These are phyloP conservation scores for Xylariaceae sp. DNA, from an alignment of 2,329 filamentous ascomycete genomes.

Conservation along the genomic window DNA sequence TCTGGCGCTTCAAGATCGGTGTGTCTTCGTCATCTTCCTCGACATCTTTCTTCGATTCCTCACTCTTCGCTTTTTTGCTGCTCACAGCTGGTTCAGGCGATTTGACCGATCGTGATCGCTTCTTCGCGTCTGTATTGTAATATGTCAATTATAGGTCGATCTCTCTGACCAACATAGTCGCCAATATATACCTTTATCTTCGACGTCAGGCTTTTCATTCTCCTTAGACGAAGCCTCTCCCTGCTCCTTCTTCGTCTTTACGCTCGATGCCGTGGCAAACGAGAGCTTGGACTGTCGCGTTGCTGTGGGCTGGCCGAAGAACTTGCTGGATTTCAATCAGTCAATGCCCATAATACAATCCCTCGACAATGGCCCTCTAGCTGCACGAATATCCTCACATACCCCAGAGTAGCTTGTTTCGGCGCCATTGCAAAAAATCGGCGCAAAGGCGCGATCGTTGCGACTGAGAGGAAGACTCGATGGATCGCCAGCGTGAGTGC, in stretches of 20 bases:
- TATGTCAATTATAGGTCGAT: slow-evolving; percentile 6
- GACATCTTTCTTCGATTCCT: slow-evolving; percentile 31
- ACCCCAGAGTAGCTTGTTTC: slow-evolving; percentile 35
- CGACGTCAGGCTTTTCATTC: slow-evolving; percentile 28
- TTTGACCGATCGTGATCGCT: slow-evolving; percentile 36
- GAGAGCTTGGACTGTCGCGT: slow-evolving; percentile 73
- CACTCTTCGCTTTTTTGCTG: slow-evolving; percentile 31
- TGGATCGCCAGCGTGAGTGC: slow-evolving; percentile 26
- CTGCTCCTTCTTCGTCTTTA: slow-evolving; percentile 33
- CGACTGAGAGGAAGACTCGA: slow-evolving; percentile 22
- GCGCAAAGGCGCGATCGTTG: slow-evolving; percentile 23
- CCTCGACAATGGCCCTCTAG: too few relatives aligned
- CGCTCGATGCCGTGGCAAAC: slow-evolving; percentile 57
- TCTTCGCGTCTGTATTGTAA: slow-evolving; percentile 39
- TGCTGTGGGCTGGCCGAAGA: slow-evolving; percentile 64
- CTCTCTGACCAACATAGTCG: too few relatives aligned
- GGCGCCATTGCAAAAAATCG: slow-evolving; percentile 30
- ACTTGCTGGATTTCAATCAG: slow-evolving; percentile 58
- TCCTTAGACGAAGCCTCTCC: slow-evolving; percentile 24
- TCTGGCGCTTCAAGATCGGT: slow-evolving; percentile 54
- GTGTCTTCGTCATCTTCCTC: slow-evolving; percentile 45
- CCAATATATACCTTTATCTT: slow-evolving; percentile 28
- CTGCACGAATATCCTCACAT: slow-evolving; percentile 24
- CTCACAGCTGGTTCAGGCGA: slow-evolving; percentile 23
- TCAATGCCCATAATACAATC: neutral